Conservation (phyloP, 73 alveolate species). For the Blepharisma stoltei region DNA sequence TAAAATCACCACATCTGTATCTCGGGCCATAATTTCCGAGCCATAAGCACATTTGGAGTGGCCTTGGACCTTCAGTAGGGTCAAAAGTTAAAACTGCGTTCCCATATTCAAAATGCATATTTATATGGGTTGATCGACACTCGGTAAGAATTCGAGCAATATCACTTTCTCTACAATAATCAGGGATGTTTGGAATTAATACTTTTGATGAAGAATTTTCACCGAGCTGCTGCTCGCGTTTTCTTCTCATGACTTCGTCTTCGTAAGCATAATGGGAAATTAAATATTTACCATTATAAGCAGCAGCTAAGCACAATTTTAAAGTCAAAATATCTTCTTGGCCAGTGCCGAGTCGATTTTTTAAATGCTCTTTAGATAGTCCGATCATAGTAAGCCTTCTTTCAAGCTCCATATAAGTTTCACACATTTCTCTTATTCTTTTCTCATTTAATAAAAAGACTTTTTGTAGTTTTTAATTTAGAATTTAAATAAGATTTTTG, state of each 20-base stretch:
- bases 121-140: background rate
- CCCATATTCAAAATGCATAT: background rate
- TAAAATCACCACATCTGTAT: constrained; percentile 16
- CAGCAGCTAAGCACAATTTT: constrained; percentile 22
- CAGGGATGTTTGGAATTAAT: constrained; percentile 3
- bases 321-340: constrained; percentile 9
- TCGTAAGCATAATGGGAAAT: background rate
- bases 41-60: constrained; percentile 25
- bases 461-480: too few relatives aligned
- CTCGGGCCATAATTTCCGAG: constrained; percentile 10
- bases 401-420: constrained; percentile 3
- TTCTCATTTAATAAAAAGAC: too few relatives aligned
- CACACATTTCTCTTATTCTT: constrained; percentile 31
- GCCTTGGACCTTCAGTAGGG: constrained; percentile 5
- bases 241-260: constrained; percentile 26
- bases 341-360: background rate
- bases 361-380: constrained; percentile 18
- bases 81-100: constrained; percentile 8
- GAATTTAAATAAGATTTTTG: too few relatives aligned
- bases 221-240: background rate
- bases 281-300: constrained; percentile 22
- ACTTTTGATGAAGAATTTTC: constrained; percentile 10
- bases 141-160: background rate
- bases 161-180: background rate
- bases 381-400: constrained; percentile 8